phyloP scores from a whole-genome alignment of 23 red algal species.

The Agarophyton chilense region DNA sequence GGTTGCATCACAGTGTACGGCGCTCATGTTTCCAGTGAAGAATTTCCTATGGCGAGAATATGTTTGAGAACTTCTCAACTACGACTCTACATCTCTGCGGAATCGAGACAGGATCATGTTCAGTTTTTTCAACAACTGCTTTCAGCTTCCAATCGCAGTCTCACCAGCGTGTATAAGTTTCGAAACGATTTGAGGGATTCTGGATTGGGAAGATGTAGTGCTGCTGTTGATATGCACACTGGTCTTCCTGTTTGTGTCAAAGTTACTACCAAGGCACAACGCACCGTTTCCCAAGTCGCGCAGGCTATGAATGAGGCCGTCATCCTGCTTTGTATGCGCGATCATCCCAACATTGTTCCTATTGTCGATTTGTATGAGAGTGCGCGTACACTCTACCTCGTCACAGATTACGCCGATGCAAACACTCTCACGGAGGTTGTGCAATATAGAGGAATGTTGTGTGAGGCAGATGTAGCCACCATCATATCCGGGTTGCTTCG shows the following conservation, averaged over 20 bases:
- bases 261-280: constrained; percentile 35
- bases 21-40: constrained; percentile 25
- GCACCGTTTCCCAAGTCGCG: constrained; percentile 17
- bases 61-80: not conserved
- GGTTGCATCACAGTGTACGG: constrained; percentile 44
- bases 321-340: constrained; percentile 35
- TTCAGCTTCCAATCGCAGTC: constrained; percentile 6
- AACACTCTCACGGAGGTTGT: constrained; percentile 37
- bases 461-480: constrained; percentile 48
- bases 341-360: constrained; percentile 24
- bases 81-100: constrained; percentile 27
- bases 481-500: constrained; percentile 19
- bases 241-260: constrained; percentile 37
- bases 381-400: constrained; percentile 36
- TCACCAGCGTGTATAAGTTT: constrained; percentile 47
- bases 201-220: constrained; percentile 35
- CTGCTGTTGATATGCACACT: constrained; percentile 16
- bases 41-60: constrained; percentile 39
- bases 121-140: constrained; percentile 22
- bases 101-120: constrained; percentile 27
- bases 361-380: constrained; percentile 58
- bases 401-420: constrained; percentile 23
- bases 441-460: constrained; percentile 14
- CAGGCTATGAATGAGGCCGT: constrained; percentile 44
- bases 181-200: constrained; percentile 14